phyloP scores from a whole-genome alignment of 208 protist species.

The Crithidia sp. region DNA sequence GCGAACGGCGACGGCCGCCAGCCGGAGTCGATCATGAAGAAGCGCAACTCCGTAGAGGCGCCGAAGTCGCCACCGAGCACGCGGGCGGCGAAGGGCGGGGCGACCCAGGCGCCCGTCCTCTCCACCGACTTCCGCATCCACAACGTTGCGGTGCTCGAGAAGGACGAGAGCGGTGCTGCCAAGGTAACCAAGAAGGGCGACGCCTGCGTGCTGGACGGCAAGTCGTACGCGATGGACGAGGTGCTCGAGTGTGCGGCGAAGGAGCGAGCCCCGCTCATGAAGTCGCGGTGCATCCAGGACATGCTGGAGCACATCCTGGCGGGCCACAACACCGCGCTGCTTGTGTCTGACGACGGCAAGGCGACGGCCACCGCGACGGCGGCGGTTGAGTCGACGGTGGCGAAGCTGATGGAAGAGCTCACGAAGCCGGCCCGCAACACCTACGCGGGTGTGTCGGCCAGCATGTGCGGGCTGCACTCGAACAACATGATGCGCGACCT shows the following conservation, averaged over 20 bases:
- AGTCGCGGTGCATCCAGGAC: slow-evolving; percentile 35
- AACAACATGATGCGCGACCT: slow-evolving; percentile 43
- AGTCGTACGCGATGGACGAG: slow-evolving; percentile 38
- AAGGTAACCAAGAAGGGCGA: slow-evolving; percentile 25
- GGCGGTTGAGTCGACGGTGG: slow-evolving; percentile 29
- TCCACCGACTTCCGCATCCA: slow-evolving; percentile 34
- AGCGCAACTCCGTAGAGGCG: slow-evolving; percentile 19
- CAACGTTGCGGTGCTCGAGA: slow-evolving; percentile 29
- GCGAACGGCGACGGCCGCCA: neutral
- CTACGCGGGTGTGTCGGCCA: slow-evolving; percentile 34
- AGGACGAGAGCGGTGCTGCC: neutral
- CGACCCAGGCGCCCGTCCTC: slow-evolving; percentile 7
- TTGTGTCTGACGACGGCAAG: slow-evolving; percentile 51
- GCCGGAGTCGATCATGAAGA: slow-evolving; percentile 30
- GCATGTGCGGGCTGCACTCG: slow-evolving; percentile 40
- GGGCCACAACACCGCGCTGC: slow-evolving; percentile 60
- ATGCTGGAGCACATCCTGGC: slow-evolving; percentile 53
- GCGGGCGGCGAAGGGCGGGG: slow-evolving; percentile 1
- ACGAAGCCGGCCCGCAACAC: slow-evolving; percentile 27
- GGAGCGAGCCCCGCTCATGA: slow-evolving; percentile 8
- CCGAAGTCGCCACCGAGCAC: slow-evolving; percentile 26
- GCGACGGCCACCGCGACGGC: slow-evolving; percentile 19
- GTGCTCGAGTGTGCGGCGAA: slow-evolving; percentile 39
- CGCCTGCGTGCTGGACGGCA: slow-evolving; percentile 32
- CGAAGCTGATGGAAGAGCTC: slow-evolving; percentile 34